These are phyloP conservation scores for Euclidium syriacum DNA, from an alignment of 345 rosid species.

Conservation along the genomic window DNA sequence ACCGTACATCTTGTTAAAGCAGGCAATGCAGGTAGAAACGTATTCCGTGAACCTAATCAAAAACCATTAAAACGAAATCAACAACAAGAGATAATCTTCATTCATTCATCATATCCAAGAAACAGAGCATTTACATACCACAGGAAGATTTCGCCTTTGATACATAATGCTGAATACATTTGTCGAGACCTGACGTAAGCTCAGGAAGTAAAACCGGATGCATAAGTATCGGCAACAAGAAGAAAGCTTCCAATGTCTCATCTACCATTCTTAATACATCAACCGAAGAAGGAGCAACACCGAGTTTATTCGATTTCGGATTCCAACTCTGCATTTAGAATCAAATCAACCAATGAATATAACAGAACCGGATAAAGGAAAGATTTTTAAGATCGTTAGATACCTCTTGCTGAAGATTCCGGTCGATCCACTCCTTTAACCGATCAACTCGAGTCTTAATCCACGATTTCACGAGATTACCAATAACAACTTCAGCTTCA, in stretches of 20 bases:
- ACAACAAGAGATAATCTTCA: background rate
- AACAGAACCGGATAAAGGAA: background rate
- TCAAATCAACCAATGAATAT: background rate
- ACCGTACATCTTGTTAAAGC: slow-evolving; percentile 75
- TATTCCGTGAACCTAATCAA: slow-evolving; percentile 54
- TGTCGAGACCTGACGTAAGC: slow-evolving; percentile 68
- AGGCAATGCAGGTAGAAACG: slow-evolving; percentile 69
- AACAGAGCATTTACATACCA: slow-evolving; percentile 42
- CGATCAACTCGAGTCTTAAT: slow-evolving; percentile 73
- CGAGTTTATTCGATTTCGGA: slow-evolving; percentile 64
- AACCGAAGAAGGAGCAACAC: slow-evolving; percentile 75
- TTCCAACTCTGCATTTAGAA: slow-evolving; percentile 64
- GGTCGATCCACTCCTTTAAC: slow-evolving; percentile 79
- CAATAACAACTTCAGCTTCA: slow-evolving; percentile 79
- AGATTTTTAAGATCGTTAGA: background rate
- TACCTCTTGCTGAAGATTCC: slow-evolving; percentile 91
- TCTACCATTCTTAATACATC: slow-evolving; percentile 81
- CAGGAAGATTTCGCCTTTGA: slow-evolving; percentile 84
- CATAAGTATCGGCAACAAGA: slow-evolving; percentile 77
- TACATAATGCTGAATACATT: slow-evolving; percentile 72
- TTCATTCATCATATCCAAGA: background rate
- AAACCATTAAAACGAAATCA: background rate
- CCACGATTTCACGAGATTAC: slow-evolving; percentile 75
- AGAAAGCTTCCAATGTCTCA: slow-evolving; percentile 90
- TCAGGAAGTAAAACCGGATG: slow-evolving; percentile 80